Evolutionary conservation across 768 basidiomycete species (phyloP), one percentile per base, ranked within the genome.

Genomic region (Chlorophyllum brunneum): DNA sequence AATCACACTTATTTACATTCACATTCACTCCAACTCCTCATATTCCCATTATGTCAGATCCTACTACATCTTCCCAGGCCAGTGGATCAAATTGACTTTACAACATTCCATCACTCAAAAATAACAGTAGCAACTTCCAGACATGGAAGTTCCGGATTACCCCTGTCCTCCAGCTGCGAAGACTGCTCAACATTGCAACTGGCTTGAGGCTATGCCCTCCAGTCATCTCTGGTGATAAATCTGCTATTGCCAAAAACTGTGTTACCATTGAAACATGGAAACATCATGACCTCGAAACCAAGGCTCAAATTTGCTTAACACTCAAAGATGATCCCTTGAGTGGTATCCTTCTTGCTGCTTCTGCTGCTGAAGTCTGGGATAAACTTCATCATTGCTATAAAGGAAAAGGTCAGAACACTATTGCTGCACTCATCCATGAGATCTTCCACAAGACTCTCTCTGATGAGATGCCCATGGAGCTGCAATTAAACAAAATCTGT

Each of bases 291-390:
- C 51, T 42, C 10, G 59, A 60, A 23, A 54, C 59, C 8, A 22
- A 18, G 15, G 59, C 56, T 7, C 56, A 57, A 33, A 56, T 60
- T 5, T 51, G 38, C 27, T 51, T 60, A n/a, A 58, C 56, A 20
- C 43, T 60, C 30, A 58, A 58, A 49, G 57, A 60, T 29, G 49
- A 58, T 27, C 59, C 57, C 1, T 46, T 60, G 0, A 58, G 42
- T 42, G 57, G 59, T 29, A 45, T 60, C n/a, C 20, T 60, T 5
- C 59, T 56, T 41, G 41, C 44, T 22, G 37, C 23, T 5, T 54
- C 48, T 0, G 51, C 59, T 30, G 24, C 31, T 4, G 57, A 60
- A 18, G 50, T 42, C 23, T 60, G 56, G 54, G 48, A 57, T 26
- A 55, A 56, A 33, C 56, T 60, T 1, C 52, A 44, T 20, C 23